phyloP scores from a whole-genome alignment of 371 early-diverging fungal genomes.

The Dentiscutata heterogama region DNA sequence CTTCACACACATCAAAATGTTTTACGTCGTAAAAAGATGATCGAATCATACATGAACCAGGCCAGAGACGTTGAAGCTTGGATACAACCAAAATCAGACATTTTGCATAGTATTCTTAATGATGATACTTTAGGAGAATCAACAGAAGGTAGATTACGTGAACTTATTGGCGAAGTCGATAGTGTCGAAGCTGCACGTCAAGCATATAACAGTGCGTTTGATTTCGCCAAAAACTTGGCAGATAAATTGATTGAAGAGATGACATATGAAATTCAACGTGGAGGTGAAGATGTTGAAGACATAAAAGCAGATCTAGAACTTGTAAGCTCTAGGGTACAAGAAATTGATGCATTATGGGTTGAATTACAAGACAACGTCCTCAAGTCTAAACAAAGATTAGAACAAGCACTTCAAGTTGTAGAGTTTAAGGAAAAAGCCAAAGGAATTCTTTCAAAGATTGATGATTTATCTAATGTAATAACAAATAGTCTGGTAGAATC shows the following conservation, averaged over 20 bases:
- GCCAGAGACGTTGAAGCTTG: slow-evolving; percentile 23
- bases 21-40: slow-evolving; percentile 40
- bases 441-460: slow-evolving; percentile 7
- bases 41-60: slow-evolving; percentile 40
- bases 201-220: slow-evolving; percentile 32
- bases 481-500: background rate
- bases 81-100: slow-evolving; percentile 36
- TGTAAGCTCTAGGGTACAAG: background rate
- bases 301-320: slow-evolving; percentile 38
- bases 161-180: slow-evolving; percentile 41
- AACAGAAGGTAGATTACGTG: slow-evolving; percentile 30
- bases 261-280: slow-evolving; percentile 38
- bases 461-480: slow-evolving; percentile 21
- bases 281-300: slow-evolving; percentile 19
- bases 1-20: slow-evolving; percentile 30
- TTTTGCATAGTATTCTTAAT: slow-evolving; percentile 14
- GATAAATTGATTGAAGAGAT: slow-evolving; percentile 35
- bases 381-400: slow-evolving; percentile 18
- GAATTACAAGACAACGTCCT: slow-evolving; percentile 15
- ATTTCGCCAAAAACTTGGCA: slow-evolving; percentile 30
- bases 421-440: slow-evolving; percentile 44
- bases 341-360: slow-evolving; percentile 41
- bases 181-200: slow-evolving; percentile 35
- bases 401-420: slow-evolving; percentile 40
- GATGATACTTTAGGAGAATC: slow-evolving; percentile 37